Percentiles rank a stretch among this genome's conserved stretches.
Evolutionary conservation across 2,329 filamentous ascomycete genomes (phyloP).

Genomic region (Trichoderma pleuroti): DNA sequence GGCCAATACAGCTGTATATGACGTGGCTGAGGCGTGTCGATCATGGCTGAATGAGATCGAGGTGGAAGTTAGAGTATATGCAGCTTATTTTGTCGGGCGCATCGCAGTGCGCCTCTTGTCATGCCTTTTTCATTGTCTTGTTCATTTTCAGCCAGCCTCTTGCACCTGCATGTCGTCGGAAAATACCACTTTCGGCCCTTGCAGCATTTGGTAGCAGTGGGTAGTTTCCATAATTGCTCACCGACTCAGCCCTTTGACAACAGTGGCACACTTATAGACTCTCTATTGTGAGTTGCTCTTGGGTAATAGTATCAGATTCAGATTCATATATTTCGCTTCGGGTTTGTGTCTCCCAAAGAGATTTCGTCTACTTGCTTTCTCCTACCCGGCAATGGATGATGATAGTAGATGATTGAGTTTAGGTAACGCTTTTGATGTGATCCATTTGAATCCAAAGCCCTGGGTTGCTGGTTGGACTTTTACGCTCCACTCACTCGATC

Average conservation of each 20-base stretch:
- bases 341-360: not conserved
- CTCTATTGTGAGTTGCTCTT: not conserved
- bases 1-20: not conserved
- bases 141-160: not conserved
- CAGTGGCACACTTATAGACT: not conserved
- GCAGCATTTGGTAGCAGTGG: not conserved
- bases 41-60: not conserved
- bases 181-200: not conserved
- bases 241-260: not conserved
- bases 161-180: not conserved
- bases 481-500: not conserved
- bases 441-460: not conserved
- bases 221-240: not conserved
- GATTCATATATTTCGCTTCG: not conserved
- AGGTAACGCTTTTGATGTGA: not conserved
- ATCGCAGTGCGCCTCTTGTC: not conserved
- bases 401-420: not conserved
- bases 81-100: not conserved
- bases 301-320: not conserved
- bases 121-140: not conserved
- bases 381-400: not conserved
- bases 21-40: not conserved
- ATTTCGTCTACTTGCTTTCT: not conserved
- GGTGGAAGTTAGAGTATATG: not conserved
- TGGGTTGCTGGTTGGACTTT: not conserved